These are phyloP conservation scores for Clavariopsis aquatica DNA, from an alignment of 495 filamentous ascomycete species.

Conservation along the genomic window DNA sequence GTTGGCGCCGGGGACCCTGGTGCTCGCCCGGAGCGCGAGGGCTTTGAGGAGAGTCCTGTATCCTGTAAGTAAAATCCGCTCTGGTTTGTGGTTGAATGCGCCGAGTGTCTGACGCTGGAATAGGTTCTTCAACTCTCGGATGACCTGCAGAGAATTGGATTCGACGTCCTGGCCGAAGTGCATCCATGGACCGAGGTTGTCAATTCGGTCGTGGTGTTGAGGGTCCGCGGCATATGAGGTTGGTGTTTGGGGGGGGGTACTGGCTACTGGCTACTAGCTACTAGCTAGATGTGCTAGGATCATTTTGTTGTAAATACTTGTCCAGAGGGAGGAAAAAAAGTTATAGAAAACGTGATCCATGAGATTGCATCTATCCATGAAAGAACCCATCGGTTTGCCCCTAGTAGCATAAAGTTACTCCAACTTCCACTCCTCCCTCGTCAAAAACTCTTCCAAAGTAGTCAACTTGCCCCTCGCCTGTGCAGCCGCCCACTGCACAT, in stretches of 20 bases:
- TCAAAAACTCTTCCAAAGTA: conserved; percentile 20
- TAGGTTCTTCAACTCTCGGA: conserved; percentile 39
- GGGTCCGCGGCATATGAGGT: conserved; percentile 29
- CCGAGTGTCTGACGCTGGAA: background rate
- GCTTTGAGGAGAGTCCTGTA: conserved; percentile 50
- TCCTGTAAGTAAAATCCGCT: conserved; percentile 47
- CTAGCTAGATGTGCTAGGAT: too few relatives aligned
- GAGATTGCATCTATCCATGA: too few relatives aligned
- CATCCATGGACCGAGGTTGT: conserved; percentile 51
- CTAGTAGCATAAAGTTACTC: too few relatives aligned
- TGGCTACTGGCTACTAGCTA: too few relatives aligned
- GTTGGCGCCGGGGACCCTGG: conserved; percentile 45
- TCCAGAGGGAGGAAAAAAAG: too few relatives aligned
- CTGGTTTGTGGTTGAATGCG: too few relatives aligned
- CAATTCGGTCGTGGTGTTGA: conserved; percentile 49
- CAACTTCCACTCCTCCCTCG: background rate
- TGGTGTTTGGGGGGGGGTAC: too few relatives aligned
- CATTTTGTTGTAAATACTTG: too few relatives aligned
- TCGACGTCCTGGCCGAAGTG: conserved; percentile 44
- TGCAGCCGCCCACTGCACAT: conserved; percentile 16
- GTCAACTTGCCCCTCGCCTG: conserved; percentile 18
- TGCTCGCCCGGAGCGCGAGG: conserved; percentile 50
- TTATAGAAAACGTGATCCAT: too few relatives aligned
- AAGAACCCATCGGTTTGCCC: too few relatives aligned
- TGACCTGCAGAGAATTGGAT: conserved; percentile 19